Conservation (phyloP, 306 rosid genomes). For the Trichosanthes cucumerina region DNA sequence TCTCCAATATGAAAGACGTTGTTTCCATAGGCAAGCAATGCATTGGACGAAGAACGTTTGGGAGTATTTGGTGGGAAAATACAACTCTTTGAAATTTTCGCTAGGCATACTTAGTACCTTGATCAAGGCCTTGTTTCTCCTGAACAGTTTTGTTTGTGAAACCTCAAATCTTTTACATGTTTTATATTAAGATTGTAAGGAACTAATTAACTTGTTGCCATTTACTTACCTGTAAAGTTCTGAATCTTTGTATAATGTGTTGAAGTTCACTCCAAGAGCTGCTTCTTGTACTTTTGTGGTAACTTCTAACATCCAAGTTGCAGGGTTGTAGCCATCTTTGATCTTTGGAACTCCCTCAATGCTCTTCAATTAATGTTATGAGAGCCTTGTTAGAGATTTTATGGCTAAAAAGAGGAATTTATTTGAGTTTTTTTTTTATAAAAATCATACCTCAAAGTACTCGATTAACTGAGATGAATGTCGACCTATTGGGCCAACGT, state of each 20-base stretch:
- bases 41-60: constrained; percentile 49
- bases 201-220: background rate
- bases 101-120: constrained; percentile 46
- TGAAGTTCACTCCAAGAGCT: constrained; percentile 43
- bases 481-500: constrained; percentile 47
- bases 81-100: constrained; percentile 48
- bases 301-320: constrained; percentile 89
- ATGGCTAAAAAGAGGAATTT: background rate
- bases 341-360: constrained; percentile 47
- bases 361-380: constrained; percentile 17
- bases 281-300: constrained; percentile 40
- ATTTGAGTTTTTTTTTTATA: too few species aligned
- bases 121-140: constrained; percentile 72
- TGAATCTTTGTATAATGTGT: constrained; percentile 42
- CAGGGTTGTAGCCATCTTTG: constrained; percentile 78
- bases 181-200: background rate
- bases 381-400: background rate
- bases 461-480: constrained; percentile 36
- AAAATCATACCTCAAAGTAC: constrained; percentile 39
- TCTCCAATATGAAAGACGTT: constrained; percentile 30
- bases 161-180: background rate
- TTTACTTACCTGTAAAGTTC: constrained; percentile 39
- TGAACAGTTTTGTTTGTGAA: constrained; percentile 12
- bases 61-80: constrained; percentile 46
- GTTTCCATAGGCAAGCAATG: constrained; percentile 83